Conservation (phyloP, 1,139 yeast species). For the Lodderomyces oxycetoniae region DNA sequence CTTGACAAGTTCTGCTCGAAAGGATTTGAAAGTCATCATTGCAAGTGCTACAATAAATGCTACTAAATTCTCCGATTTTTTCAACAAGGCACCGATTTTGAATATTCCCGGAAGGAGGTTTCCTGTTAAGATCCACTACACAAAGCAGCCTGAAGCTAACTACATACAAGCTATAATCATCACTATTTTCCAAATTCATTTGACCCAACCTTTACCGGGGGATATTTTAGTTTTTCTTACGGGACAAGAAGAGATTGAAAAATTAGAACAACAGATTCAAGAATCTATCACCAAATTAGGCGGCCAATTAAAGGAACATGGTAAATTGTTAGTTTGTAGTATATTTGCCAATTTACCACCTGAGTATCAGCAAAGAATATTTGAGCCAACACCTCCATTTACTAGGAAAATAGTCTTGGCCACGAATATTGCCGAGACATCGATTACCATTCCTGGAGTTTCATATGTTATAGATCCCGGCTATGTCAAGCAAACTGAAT, state of each 20-base stretch:
- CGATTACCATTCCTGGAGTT: constrained; percentile 91
- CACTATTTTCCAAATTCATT: constrained; percentile 75
- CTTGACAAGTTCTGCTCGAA: constrained; percentile 49
- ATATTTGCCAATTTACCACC: constrained; percentile 91
- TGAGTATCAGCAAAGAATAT: constrained; percentile 74
- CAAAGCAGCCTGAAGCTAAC: constrained; percentile 85
- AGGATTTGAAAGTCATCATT: constrained; percentile 68
- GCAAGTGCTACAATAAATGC: constrained; percentile 97
- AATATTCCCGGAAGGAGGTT: constrained; percentile 85
- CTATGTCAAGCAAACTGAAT: constrained; percentile 81
- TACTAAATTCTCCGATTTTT: constrained; percentile 71
- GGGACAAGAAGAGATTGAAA: constrained; percentile 93
- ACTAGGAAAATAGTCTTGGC: constrained; percentile 87
- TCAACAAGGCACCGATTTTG: constrained; percentile 79
- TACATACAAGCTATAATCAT: constrained; percentile 84
- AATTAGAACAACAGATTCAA: constrained; percentile 63
- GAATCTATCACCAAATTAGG: constrained; percentile 68
- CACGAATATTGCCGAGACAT: constrained; percentile 95
- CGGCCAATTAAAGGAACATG: constrained; percentile 46
- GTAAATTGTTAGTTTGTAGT: constrained; percentile 61
- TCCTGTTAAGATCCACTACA: constrained; percentile 84
- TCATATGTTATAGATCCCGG: constrained; percentile 90
- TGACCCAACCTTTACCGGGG: constrained; percentile 60
- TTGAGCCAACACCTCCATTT: constrained; percentile 80
- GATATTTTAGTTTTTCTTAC: constrained; percentile 89